phyloP scores from a whole-genome alignment of 1,139 yeast species.

The Kodamaea arcana region DNA sequence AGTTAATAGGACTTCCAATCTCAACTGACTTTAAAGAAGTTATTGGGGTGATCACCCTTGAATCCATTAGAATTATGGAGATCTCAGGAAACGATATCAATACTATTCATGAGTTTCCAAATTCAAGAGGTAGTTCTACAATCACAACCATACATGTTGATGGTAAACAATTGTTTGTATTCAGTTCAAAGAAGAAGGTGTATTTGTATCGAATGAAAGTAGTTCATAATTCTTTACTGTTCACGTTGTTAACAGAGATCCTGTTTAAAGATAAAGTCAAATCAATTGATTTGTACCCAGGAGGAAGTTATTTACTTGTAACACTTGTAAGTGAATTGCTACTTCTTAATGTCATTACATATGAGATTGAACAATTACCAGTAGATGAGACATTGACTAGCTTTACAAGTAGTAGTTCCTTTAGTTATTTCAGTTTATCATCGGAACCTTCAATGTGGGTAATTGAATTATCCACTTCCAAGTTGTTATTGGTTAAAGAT shows the following conservation, averaged over 20 bases:
- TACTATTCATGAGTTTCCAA: conserved; percentile 29
- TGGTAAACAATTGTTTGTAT: conserved; percentile 20
- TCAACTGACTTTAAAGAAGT: conserved; percentile 20
- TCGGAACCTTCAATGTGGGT: conserved; percentile 19
- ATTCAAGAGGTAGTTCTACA: conserved; percentile 11
- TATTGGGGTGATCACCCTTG: conserved; percentile 24
- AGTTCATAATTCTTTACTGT: conserved; percentile 28
- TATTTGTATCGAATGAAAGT: conserved; percentile 22
- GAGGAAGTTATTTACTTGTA: conserved; percentile 17
- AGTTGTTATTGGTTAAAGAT: conserved; percentile 20
- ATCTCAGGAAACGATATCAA: conserved; percentile 34
- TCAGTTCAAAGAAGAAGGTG: conserved; percentile 32
- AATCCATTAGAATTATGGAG: conserved; percentile 28
- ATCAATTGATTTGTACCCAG: conserved; percentile 15
- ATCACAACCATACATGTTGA: conserved; percentile 11
- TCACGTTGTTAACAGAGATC: conserved; percentile 23
- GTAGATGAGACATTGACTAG: conserved; percentile 13
- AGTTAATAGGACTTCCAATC: conserved; percentile 17
- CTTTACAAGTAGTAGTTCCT: conserved; percentile 17
- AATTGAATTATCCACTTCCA: conserved; percentile 14
- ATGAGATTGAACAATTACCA: conserved; percentile 12
- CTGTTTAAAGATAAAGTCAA: conserved; percentile 29
- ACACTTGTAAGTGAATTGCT: conserved; percentile 26
- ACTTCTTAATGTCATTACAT: conserved; percentile 24
- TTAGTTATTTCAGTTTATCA: conserved; percentile 22